Evolutionary conservation across 2,329 filamentous ascomycete genomes (phyloP).

Genomic region (Apiospora marii): DNA sequence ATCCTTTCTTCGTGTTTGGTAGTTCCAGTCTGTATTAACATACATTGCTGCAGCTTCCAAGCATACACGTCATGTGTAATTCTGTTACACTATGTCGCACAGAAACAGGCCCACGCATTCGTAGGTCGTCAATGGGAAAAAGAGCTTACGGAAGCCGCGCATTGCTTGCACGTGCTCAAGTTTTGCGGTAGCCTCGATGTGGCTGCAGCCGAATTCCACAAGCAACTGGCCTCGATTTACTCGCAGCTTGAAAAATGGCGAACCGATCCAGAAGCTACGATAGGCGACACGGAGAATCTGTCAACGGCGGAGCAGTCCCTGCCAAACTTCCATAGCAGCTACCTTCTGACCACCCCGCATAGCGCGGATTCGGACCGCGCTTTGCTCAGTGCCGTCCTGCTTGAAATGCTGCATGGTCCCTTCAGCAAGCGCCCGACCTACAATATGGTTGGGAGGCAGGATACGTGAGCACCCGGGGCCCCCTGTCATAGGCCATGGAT

Average conservation of each 20-base stretch:
- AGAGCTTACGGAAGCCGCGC: constrained; percentile 37
- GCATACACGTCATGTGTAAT: constrained; percentile 41
- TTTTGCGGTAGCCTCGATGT: constrained; percentile 27
- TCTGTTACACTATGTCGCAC: constrained; percentile 40
- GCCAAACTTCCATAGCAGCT: not conserved
- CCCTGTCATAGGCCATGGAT: not conserved
- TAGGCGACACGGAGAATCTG: not conserved
- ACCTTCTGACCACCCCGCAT: constrained; percentile 17
- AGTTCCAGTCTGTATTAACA: not conserved
- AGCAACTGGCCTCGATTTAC: constrained; percentile 22
- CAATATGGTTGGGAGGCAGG: constrained; percentile 12
- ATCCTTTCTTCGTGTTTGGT: too few relatives aligned
- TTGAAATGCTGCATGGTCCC: constrained; percentile 26
- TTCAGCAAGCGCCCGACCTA: constrained; percentile 21
- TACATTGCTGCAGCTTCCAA: constrained; percentile 37
- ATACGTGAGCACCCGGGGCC: not conserved
- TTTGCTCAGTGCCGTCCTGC: not conserved
- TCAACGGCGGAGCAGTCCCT: not conserved
- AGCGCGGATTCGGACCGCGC: constrained; percentile 2
- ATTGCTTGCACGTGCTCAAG: constrained; percentile 36
- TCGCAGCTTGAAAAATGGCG: not conserved
- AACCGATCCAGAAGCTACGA: not conserved
- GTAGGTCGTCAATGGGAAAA: constrained; percentile 33
- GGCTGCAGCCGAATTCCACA: constrained; percentile 27
- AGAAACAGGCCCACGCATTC: constrained; percentile 41